phyloP scores from a whole-genome alignment of 2,329 filamentous ascomycete genomes.

The Fusarium pininemorale region DNA sequence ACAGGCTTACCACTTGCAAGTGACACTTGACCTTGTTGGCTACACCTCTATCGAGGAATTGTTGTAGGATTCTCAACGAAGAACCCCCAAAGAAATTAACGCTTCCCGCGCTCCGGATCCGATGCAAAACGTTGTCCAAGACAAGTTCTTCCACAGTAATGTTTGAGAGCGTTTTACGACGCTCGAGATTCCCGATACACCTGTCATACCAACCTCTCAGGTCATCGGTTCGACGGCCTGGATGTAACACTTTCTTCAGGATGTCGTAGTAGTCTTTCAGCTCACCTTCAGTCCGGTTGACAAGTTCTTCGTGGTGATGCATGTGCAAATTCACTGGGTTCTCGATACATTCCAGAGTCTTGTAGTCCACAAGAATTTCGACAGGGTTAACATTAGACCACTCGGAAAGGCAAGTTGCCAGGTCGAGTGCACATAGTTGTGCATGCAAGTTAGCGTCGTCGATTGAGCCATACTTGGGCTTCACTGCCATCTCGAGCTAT shows the following conservation, averaged over 20 bases:
- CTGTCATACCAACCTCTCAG: constrained; percentile 30
- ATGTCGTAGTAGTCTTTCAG: constrained; percentile 22
- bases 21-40: constrained; percentile 33
- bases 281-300: constrained; percentile 29
- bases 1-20: constrained; percentile 30
- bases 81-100: constrained; percentile 38
- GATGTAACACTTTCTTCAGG: constrained; percentile 1
- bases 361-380: constrained; percentile 50
- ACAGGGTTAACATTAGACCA: constrained; percentile 31
- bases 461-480: constrained; percentile 18
- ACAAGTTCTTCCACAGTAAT: constrained; percentile 6
- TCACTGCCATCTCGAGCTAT: constrained; percentile 31
- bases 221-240: background rate
- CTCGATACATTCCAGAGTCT: constrained; percentile 50
- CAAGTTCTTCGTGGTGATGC: constrained; percentile 41
- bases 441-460: constrained; percentile 32
- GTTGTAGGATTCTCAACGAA: constrained; percentile 30
- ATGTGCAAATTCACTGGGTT: constrained; percentile 61
- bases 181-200: constrained; percentile 16
- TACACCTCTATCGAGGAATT: constrained; percentile 29
- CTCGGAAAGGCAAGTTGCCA: constrained; percentile 25
- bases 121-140: constrained; percentile 17
- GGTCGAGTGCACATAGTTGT: constrained; percentile 34
- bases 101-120: constrained; percentile 23
- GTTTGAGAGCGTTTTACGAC: background rate